Conservation (phyloP, 75 land plant species). For the Pinus albicaulis region DNA sequence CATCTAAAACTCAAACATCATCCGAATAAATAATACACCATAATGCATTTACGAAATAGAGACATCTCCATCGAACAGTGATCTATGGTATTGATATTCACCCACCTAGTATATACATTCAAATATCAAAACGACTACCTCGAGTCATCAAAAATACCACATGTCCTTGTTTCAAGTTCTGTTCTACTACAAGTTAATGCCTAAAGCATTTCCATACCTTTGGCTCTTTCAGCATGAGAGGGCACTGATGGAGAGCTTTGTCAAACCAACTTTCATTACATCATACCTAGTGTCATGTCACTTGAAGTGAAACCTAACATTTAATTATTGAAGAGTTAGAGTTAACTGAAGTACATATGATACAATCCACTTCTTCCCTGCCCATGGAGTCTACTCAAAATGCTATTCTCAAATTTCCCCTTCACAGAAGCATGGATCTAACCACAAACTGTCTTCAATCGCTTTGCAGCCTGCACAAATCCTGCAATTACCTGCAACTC, state of each 20-base stretch:
- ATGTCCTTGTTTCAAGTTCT: slow-evolving; percentile 2
- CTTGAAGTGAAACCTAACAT: slow-evolving; percentile 1
- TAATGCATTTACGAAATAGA: neutral
- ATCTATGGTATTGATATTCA: neutral
- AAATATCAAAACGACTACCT: neutral
- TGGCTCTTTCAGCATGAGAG: slow-evolving; percentile 3
- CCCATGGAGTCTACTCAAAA: neutral
- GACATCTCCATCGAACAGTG: neutral
- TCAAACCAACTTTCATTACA: neutral
- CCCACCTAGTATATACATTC: slow-evolving; percentile 3
- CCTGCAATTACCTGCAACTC: slow-evolving; percentile 90
- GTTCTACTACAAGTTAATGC: neutral
- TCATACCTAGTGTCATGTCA: slow-evolving; percentile 9
- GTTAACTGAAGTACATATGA: slow-evolving; percentile 6
- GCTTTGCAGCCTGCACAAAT: slow-evolving; percentile 85
- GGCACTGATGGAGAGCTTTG: neutral
- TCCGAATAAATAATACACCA: neutral
- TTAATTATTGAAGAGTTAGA: slow-evolving; percentile 1
- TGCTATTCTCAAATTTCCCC: neutral
- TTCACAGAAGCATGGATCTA: neutral
- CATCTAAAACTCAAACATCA: neutral
- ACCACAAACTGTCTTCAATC: slow-evolving; percentile 53
- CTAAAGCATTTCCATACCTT: slow-evolving; percentile 1
- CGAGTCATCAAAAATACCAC: slow-evolving; percentile 4
- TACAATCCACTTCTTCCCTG: slow-evolving; percentile 3